These are phyloP conservation scores for Aspergillus sp. DNA, from an alignment of 2,329 filamentous ascomycete genomes.

Conservation along the genomic window DNA sequence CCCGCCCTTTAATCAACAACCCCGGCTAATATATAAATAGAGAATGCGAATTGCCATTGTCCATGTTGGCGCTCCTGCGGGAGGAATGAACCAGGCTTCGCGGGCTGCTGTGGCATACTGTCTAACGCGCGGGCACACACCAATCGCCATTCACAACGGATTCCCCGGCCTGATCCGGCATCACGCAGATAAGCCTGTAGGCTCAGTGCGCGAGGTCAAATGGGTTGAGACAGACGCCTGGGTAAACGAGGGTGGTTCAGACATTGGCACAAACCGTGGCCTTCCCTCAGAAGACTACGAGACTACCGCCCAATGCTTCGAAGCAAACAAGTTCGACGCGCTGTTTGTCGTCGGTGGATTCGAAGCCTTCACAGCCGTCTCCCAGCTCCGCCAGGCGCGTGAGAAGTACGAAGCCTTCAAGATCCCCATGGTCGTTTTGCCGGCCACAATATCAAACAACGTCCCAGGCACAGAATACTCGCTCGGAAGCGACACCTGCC, in stretches of 20 bases:
- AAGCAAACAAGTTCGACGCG: conserved; percentile 83
- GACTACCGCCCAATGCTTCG: conserved; percentile 77
- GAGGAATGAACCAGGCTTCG: conserved; percentile 97
- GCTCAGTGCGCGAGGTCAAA: conserved; percentile 78
- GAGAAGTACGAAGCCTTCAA: conserved; percentile 78
- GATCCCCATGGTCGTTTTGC: conserved; percentile 87
- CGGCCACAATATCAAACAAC: conserved; percentile 98
- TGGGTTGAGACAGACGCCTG: conserved; percentile 95
- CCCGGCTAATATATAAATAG: conserved; percentile 46
- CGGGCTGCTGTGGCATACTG: conserved; percentile 93
- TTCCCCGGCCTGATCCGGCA: conserved; percentile 93
- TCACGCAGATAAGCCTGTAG: conserved; percentile 76
- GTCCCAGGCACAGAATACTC: conserved; percentile 97
- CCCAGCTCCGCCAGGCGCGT: conserved; percentile 79
- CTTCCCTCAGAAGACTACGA: conserved; percentile 86
- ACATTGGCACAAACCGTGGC: conserved; percentile 96
- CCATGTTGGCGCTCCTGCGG: conserved; percentile 92
- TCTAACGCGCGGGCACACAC: conserved; percentile 84
- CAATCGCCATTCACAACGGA: conserved; percentile 91
- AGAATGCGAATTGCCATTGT: conserved; percentile 93
- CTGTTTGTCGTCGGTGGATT: conserved; percentile 93
- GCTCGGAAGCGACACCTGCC: conserved; percentile 90
- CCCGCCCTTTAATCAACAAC: not conserved
- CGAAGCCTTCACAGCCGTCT: conserved; percentile 90
- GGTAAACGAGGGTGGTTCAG: conserved; percentile 94